These are phyloP conservation scores for Trichosporon inkin DNA, from an alignment of 1,284 basidiomycete genomes.

Conservation along the genomic window DNA sequence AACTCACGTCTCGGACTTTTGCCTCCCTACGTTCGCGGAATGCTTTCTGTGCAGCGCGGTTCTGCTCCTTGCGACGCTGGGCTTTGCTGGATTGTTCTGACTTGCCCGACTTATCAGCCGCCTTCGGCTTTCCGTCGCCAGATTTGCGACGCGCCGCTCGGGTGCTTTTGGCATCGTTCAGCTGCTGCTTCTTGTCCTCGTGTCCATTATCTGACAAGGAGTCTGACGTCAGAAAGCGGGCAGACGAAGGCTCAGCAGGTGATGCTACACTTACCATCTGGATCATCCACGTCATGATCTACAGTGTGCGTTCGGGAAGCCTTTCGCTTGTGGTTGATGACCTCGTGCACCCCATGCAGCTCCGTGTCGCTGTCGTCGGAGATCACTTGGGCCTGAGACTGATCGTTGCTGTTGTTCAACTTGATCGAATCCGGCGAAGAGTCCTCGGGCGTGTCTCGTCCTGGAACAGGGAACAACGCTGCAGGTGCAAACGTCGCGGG, in stretches of 20 bases:
- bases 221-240: slow-evolving; percentile 23
- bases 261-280: slow-evolving; percentile 29
- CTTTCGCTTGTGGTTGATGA: slow-evolving; percentile 36
- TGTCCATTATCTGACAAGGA: slow-evolving; percentile 36
- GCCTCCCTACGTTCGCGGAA: slow-evolving; percentile 51
- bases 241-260: not conserved
- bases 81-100: slow-evolving; percentile 37
- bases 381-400: not conserved
- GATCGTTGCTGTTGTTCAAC: slow-evolving; percentile 4
- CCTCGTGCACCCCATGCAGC: not conserved
- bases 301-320: slow-evolving; percentile 4
- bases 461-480: slow-evolving; percentile 42
- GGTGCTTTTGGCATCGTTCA: slow-evolving; percentile 19
- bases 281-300: slow-evolving; percentile 24
- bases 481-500: slow-evolving; percentile 38
- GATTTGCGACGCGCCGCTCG: slow-evolving; percentile 13
- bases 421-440: slow-evolving; percentile 34
- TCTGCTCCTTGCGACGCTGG: slow-evolving; percentile 50
- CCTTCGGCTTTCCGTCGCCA: slow-evolving; percentile 19
- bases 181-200: slow-evolving; percentile 43
- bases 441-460: slow-evolving; percentile 40
- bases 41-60: slow-evolving; percentile 51
- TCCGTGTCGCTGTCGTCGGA: slow-evolving; percentile 23
- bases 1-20: slow-evolving; percentile 48
- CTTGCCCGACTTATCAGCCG: slow-evolving; percentile 11